Conservation (phyloP, 805 yeast genomes). For the Cyberlindnera petersonii region DNA sequence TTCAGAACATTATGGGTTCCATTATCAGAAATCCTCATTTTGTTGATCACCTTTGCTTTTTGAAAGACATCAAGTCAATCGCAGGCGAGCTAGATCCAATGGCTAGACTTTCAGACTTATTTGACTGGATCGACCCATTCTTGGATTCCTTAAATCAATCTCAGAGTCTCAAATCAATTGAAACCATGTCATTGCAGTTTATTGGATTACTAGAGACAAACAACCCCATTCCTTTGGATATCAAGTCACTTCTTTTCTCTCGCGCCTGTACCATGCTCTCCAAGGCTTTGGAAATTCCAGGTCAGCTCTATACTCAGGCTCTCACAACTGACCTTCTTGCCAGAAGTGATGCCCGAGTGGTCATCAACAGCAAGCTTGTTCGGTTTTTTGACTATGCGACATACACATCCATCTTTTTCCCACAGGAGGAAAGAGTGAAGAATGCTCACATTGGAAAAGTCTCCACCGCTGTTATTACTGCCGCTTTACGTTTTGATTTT, state of each 20-base stretch:
- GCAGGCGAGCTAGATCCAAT: constrained; percentile 29
- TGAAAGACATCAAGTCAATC: constrained; percentile 27
- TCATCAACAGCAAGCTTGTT: constrained; percentile 36
- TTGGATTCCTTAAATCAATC: constrained; percentile 41
- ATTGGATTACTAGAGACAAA: constrained; percentile 36
- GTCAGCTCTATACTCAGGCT: constrained; percentile 22
- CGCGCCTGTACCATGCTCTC: constrained; percentile 23
- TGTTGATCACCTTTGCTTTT: constrained; percentile 32
- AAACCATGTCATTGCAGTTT: constrained; percentile 47
- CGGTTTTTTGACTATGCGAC: constrained; percentile 31
- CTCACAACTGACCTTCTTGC: constrained; percentile 38
- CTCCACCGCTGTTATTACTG: constrained; percentile 36
- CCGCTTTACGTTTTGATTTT: constrained; percentile 45
- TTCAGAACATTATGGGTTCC: constrained; percentile 54
- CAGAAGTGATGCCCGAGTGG: constrained; percentile 47
- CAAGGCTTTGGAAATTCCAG: constrained; percentile 14
- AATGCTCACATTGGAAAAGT: constrained; percentile 32
- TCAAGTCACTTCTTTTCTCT: constrained; percentile 34
- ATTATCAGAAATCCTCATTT: constrained; percentile 53
- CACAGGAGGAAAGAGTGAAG: constrained; percentile 23
- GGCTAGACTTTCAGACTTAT: constrained; percentile 40
- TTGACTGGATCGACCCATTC: constrained; percentile 53
- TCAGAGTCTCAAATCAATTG: constrained; percentile 49
- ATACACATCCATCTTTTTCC: constrained; percentile 30
- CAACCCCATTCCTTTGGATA: constrained; percentile 32